Evolutionary conservation across 1,139 yeast species (phyloP).

Genomic region (Kodamaea sp.): DNA sequence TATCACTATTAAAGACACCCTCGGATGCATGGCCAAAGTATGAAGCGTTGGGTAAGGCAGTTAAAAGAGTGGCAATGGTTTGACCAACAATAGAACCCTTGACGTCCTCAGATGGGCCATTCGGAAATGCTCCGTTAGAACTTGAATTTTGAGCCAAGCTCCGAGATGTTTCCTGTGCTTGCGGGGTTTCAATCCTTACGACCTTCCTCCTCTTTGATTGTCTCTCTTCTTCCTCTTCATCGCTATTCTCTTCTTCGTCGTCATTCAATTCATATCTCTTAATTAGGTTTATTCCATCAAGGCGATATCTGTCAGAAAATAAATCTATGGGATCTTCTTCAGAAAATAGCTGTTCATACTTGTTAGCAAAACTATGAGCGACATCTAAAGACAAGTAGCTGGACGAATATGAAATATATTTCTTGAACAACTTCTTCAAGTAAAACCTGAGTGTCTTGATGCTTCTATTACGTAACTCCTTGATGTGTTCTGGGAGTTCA

Average conservation of each 20-base stretch:
- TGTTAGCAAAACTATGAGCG: constrained; percentile 62
- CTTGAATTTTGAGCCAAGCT: constrained; percentile 13
- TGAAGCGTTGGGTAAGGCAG: constrained; percentile 53
- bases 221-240: constrained; percentile 18
- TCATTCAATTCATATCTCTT: constrained; percentile 45
- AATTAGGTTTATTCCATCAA: constrained; percentile 45
- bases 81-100: constrained; percentile 47
- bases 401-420: constrained; percentile 33
- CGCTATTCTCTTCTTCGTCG: constrained; percentile 14
- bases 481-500: constrained; percentile 25
- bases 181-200: constrained; percentile 4
- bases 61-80: constrained; percentile 52
- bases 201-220: constrained; percentile 25
- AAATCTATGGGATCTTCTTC: constrained; percentile 49
- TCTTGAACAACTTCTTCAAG: constrained; percentile 27
- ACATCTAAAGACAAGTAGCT: constrained; percentile 68
- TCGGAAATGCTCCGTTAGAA: constrained; percentile 9
- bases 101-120: constrained; percentile 12
- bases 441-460: constrained; percentile 25
- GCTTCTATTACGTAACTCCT: constrained; percentile 19
- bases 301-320: constrained; percentile 47
- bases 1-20: constrained; percentile 40
- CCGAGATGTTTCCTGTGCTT: too few relatives aligned
- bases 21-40: constrained; percentile 46
- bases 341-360: constrained; percentile 69